Conservation (phyloP, 495 filamentous ascomycete genomes). For the Thozetella sp. region DNA sequence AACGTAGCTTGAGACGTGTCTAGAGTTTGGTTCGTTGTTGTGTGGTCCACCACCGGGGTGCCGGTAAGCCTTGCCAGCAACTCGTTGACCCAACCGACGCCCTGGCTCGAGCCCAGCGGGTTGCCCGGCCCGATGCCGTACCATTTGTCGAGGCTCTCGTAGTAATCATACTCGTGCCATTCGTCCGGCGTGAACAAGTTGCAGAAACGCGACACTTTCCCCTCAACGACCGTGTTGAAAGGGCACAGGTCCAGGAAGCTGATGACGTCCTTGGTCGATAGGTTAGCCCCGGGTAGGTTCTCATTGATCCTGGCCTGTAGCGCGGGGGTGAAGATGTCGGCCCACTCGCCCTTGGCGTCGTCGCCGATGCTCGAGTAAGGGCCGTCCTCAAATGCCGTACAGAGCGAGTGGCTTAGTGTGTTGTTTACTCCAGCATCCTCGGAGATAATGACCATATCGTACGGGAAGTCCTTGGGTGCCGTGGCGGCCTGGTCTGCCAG, state of each 20-base stretch:
- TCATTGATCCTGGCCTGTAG: constrained; percentile 65
- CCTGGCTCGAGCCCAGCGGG: constrained; percentile 76
- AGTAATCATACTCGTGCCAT: constrained; percentile 78
- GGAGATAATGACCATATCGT: constrained; percentile 62
- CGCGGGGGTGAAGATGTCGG: constrained; percentile 55
- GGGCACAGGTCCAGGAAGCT: constrained; percentile 85
- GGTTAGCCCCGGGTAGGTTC: constrained; percentile 60
- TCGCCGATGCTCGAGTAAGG: constrained; percentile 45
- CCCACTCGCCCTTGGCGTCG: constrained; percentile 54
- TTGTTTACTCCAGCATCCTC: constrained; percentile 71
- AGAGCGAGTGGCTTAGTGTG: constrained; percentile 72
- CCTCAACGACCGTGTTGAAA: constrained; percentile 69
- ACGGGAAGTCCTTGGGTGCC: constrained; percentile 41
- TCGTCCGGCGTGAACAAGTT: constrained; percentile 67
- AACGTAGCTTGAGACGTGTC: constrained; percentile 64
- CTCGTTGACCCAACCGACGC: constrained; percentile 84
- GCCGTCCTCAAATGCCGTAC: constrained; percentile 60
- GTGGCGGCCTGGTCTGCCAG: constrained; percentile 34
- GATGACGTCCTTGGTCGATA: constrained; percentile 60
- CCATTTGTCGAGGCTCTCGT: constrained; percentile 74
- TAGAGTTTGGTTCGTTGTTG: constrained; percentile 72
- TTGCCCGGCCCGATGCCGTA: constrained; percentile 79
- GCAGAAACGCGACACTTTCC: constrained; percentile 66
- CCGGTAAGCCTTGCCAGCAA: constrained; percentile 76
- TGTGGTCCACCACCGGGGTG: constrained; percentile 66